Base-by-base conservation (phyloP, 352 stramenopile genomes). In the Phytophthora pluvialis region DNA sequence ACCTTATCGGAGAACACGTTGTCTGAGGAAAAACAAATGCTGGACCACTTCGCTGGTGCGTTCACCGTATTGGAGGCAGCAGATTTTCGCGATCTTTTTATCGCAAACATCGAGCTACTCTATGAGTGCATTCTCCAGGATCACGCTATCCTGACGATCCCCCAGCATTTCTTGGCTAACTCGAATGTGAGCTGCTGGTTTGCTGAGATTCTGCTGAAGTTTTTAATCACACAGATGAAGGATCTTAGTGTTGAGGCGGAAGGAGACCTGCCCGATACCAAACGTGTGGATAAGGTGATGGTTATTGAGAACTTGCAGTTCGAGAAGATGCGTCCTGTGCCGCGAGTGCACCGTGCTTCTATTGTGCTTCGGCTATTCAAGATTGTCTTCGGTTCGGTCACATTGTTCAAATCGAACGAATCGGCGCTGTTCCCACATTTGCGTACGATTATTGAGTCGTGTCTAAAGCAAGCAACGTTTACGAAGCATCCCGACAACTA, bases 321-420 rank as follows among this genome's bases (percentile, higher is more conserved):
- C 66, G 88, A 96, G 52, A 75, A 77, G 1, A 93, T 96, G 86
- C 86, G 88, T 2, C 39, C 60, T 16, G 88, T 96, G 26, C 72
- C 69, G 12, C 81, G 86, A 60, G 70, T 85, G 25, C 85, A 97
- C 38, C 78, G 88, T 18, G 89, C 89, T 16, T 94, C 88, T 15
- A 95, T 96, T 33, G 83, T 98, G 12, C 77, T 98, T 60, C 88
- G 91, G 4, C 64, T 99, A 28, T 98, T 98, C 75, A 98, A 97
- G 70, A 96, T 99, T 55, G 88, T 98, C 7, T 97, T 99, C 61
- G 97, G 96, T 13, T 99, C 96, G 3, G 88, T 99, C 18, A 94
- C 91, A 15, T 72, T 98, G 21, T 99, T 98, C 73, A 95, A 97
- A 44, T 93, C 96, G 18, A 99, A 99, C 64, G 97, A 99, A 75